Conservation (phyloP, 768 basidiomycete genomes). For the Naganishia kalamii region DNA sequence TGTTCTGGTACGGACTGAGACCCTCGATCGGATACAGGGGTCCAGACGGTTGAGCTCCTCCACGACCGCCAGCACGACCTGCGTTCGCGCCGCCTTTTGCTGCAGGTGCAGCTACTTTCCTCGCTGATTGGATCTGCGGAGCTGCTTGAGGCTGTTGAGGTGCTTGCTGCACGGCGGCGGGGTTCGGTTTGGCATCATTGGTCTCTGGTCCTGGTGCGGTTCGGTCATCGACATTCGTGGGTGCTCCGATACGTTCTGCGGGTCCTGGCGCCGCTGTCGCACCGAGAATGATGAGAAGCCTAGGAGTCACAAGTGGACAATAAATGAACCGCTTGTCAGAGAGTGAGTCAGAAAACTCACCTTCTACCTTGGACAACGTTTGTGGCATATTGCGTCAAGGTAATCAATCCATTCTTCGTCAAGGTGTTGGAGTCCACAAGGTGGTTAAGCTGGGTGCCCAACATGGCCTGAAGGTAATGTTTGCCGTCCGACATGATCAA, state of each 20-base stretch:
- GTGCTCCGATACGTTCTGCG: constrained; percentile 12
- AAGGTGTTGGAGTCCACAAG: constrained; percentile 63
- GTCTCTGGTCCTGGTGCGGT: background rate
- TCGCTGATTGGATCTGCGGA: constrained; percentile 21
- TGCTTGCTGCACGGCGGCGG: constrained; percentile 2
- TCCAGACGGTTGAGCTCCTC: constrained; percentile 33
- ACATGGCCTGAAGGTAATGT: constrained; percentile 84
- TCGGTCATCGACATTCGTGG: constrained; percentile 6
- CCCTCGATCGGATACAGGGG: constrained; percentile 80
- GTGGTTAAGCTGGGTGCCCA: constrained; percentile 80
- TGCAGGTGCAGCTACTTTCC: constrained; percentile 18
- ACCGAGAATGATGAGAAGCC: constrained; percentile 13
- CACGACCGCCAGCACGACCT: constrained; percentile 24
- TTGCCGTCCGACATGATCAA: constrained; percentile 85
- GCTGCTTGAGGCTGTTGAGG: constrained; percentile 24
- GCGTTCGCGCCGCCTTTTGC: constrained; percentile 27
- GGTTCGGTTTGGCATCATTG: constrained; percentile 13
- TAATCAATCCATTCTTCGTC: constrained; percentile 61
- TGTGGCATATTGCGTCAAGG: constrained; percentile 68
- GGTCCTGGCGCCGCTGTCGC: background rate
- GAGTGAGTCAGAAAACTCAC: constrained; percentile 50
- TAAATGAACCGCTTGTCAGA: background rate
- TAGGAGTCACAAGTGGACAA: constrained; percentile 9
- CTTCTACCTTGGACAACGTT: constrained; percentile 77
- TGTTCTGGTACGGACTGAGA: constrained; percentile 92